These are phyloP conservation scores for Termitomyces sp. DNA, from an alignment of 768 basidiomycete genomes.

Conservation along the genomic window DNA sequence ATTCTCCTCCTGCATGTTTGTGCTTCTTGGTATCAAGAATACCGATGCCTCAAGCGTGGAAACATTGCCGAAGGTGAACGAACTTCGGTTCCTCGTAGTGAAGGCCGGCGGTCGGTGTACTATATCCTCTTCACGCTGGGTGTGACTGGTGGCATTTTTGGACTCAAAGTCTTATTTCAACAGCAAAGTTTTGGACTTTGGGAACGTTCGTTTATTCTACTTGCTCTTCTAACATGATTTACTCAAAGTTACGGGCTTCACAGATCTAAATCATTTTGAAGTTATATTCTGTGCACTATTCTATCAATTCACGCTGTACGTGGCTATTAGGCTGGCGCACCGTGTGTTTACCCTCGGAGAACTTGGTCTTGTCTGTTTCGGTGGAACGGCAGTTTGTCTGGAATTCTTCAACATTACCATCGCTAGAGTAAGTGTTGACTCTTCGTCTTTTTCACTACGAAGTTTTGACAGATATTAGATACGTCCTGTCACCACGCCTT, in stretches of 20 bases:
- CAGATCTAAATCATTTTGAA: constrained; percentile 81
- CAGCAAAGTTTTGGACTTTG: constrained; percentile 50
- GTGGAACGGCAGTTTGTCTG: constrained; percentile 81
- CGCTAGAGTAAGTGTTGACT: constrained; percentile 55
- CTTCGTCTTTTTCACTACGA: neutral
- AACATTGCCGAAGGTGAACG: constrained; percentile 63
- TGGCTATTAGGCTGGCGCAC: constrained; percentile 85
- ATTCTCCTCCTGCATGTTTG: constrained; percentile 77
- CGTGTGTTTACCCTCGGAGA: constrained; percentile 96
- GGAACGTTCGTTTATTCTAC: constrained; percentile 51
- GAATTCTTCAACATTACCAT: constrained; percentile 85
- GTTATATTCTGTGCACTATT: constrained; percentile 69
- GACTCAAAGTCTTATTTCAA: constrained; percentile 44
- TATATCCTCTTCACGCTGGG: constrained; percentile 63
- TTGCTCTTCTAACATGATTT: neutral
- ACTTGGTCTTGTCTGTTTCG: constrained; percentile 83
- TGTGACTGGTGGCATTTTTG: constrained; percentile 46
- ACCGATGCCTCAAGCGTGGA: constrained; percentile 34
- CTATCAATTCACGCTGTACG: constrained; percentile 90
- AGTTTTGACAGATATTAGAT: constrained; percentile 42
- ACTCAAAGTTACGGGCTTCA: neutral
- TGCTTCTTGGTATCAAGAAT: constrained; percentile 75
- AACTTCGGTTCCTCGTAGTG: constrained; percentile 72
- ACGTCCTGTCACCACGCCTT: constrained; percentile 74
- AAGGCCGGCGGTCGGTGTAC: constrained; percentile 56